Percentiles rank a stretch among this genome's conserved stretches.
Conservation (phyloP, 192 early-diverging fungal genomes). For the Backusella tarrabulga region DNA sequence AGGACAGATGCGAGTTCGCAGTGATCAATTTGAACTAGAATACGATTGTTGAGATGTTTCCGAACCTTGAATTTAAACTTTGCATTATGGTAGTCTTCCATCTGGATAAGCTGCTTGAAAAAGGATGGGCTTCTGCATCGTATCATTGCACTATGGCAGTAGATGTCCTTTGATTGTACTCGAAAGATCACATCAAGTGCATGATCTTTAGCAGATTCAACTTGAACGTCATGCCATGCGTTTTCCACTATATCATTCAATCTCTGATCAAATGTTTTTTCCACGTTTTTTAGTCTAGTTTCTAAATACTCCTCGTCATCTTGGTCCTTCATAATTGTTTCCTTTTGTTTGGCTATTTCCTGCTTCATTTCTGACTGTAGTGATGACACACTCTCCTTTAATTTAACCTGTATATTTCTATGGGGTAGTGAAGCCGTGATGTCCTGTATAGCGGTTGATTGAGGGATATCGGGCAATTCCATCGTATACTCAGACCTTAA, state of each 20-base stretch:
- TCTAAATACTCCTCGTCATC: neutral
- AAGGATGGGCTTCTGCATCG: constrained; percentile 36
- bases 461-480: neutral
- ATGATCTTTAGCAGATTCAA: constrained; percentile 14
- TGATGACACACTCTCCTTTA: neutral
- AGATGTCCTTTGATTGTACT: constrained; percentile 34
- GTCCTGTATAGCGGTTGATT: neutral
- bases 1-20: constrained; percentile 34
- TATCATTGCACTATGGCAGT: constrained; percentile 50
- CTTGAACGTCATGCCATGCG: constrained; percentile 14
- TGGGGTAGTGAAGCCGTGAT: neutral
- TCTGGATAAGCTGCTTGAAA: constrained; percentile 33
- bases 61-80: neutral
- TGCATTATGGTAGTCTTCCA: neutral
- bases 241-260: neutral
- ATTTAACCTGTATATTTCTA: neutral
- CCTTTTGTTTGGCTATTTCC: constrained; percentile 19
- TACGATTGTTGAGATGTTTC: neutral
- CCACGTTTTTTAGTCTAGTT: neutral
- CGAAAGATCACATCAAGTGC: constrained; percentile 47
- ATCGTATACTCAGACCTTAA: constrained; percentile 48
- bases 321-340: neutral
- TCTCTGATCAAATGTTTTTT: neutral
- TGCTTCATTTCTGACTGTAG: neutral
- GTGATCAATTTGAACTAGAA: constrained; percentile 18